These are phyloP conservation scores for Cucumis melo DNA, from an alignment of 306 rosid species.

Conservation along the genomic window DNA sequence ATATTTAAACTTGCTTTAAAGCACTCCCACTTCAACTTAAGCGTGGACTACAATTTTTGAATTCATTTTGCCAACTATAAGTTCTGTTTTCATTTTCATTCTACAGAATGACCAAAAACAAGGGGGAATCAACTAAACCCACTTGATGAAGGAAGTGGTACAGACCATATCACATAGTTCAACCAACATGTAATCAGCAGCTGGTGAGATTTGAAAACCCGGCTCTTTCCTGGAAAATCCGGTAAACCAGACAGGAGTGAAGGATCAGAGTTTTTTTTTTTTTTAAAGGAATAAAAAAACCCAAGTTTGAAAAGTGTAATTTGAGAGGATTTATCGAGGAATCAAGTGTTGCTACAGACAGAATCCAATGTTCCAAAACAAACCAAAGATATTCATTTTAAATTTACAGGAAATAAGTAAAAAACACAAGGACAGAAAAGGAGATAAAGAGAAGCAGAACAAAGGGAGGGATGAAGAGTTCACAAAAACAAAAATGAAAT, in stretches of 20 bases:
- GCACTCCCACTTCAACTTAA: constrained; percentile 45
- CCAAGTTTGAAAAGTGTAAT: background rate
- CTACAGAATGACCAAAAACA: background rate
- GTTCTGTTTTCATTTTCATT: background rate
- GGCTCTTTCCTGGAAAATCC: constrained; percentile 39
- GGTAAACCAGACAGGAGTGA: background rate
- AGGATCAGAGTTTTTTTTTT: background rate
- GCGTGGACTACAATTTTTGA: constrained; percentile 40
- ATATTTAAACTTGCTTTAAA: constrained; percentile 37
- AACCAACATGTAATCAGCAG: constrained; percentile 27
- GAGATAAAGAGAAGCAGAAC: background rate
- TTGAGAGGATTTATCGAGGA: background rate
- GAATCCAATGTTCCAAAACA: constrained; percentile 4
- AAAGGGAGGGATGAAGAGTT: background rate
- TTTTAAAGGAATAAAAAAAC: background rate
- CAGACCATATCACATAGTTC: constrained; percentile 18
- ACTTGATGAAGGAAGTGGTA: background rate
- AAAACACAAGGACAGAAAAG: background rate
- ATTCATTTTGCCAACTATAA: constrained; percentile 7
- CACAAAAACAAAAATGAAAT: constrained; percentile 13
- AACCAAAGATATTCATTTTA: constrained; percentile 2
- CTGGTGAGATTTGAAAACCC: constrained; percentile 18
- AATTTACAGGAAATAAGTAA: background rate
- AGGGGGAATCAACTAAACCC: background rate
- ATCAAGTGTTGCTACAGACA: background rate